Base-by-base conservation (phyloP, 208 protist species). In the Naegleria gruberi region DNA sequence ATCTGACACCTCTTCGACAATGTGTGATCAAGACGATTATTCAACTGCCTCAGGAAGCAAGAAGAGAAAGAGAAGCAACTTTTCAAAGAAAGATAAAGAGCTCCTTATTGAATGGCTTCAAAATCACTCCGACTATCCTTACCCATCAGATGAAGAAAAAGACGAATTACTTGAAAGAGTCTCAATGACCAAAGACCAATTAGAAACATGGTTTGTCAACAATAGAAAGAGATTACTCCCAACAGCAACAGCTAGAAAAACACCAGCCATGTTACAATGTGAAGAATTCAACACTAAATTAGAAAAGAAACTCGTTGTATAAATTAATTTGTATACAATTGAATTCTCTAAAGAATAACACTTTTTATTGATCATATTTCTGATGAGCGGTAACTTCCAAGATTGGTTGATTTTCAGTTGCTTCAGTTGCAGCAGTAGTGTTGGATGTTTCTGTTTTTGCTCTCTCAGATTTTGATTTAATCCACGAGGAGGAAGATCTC, bases 151-250 rank as follows among this genome's bases (percentile, higher is more conserved):
- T 42, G 90, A 93, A 12, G 91, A 93, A 44, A 93, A 93, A n/a
- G 40, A 82, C 5, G 8, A 89, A 26, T 74, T 93, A 0, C 47
- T 90, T 0, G 44, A 47, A 23, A 43, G 23, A 43, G 93, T 91
- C 12, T 44, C 34, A 0, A 86, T 93, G 19, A 89, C 90, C 4
- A 90, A 82, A 8, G 91, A 73, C 34, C 91, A 93, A 83, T 90
- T 93, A 44, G 91, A 93, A 34, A 93, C 93, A 87, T 93, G 92
- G 92, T 93, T 93, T 73, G 92, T 91, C 0, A 93, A 93, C 51
- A 83, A 88, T 3, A 23, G 92, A 45, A 87, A 91, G 74, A 46
- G 92, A 83, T 77, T 77, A 37, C 65, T 77, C 34, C 65, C 65
- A 37, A 37, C 3, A 1, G 34, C 1, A 37, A 77, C 17, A 12